Evolutionary conservation across 345 rosid species (phyloP).

Genomic region (Barbarea vulgaris): DNA sequence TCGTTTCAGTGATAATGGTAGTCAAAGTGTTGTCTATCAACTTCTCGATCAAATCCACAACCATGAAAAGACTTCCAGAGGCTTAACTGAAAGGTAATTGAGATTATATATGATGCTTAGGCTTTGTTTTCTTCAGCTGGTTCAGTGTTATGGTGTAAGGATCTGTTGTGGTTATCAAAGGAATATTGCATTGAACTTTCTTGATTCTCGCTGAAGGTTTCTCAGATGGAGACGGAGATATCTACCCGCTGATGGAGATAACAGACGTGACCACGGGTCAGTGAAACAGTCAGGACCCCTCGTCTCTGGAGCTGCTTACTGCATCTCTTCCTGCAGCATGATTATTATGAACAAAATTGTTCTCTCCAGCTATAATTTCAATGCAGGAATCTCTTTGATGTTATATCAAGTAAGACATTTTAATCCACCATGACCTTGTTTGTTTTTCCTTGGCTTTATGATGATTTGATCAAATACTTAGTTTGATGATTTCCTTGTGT

Average conservation of each 20-base stretch:
- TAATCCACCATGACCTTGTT: neutral
- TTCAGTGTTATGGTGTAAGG: neutral
- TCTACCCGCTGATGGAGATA: conserved; percentile 40
- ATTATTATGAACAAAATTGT: conserved; percentile 80
- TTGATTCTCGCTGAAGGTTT: conserved; percentile 44
- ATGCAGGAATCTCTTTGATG: conserved; percentile 83
- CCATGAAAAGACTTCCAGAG: conserved; percentile 50
- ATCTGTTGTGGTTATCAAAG: neutral
- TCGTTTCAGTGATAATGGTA: conserved; percentile 40
- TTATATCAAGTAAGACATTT: conserved; percentile 72
- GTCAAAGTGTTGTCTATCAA: conserved; percentile 36
- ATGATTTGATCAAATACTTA: neutral
- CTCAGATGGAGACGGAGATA: conserved; percentile 53
- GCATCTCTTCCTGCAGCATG: conserved; percentile 93
- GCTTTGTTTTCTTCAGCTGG: conserved; percentile 8
- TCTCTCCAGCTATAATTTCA: conserved; percentile 74
- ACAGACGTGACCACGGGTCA: conserved; percentile 53
- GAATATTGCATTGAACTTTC: neutral
- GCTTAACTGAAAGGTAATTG: conserved; percentile 63
- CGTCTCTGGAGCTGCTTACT: conserved; percentile 85
- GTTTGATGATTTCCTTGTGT: conserved; percentile 23
- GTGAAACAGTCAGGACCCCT: conserved; percentile 65
- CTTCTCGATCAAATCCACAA: conserved; percentile 45
- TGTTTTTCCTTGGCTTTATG: neutral
- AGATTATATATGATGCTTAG: neutral